Conservation (phyloP, 106 monocot species). For the Phalaenopsis equestris region DNA sequence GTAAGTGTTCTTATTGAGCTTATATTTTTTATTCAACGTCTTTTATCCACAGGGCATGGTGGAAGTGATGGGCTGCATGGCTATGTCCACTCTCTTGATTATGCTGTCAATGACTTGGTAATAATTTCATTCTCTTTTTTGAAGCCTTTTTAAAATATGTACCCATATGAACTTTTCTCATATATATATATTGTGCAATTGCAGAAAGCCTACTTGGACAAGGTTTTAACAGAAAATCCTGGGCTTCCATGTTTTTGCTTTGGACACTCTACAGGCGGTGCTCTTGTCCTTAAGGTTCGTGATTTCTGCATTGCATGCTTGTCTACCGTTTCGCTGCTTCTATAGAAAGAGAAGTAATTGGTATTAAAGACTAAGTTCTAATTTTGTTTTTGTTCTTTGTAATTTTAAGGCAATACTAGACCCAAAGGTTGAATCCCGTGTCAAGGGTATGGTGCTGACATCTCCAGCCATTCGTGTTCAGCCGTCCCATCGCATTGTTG, state of each 20-base stretch:
- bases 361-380: not conserved
- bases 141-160: not conserved
- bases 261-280: slow-evolving; percentile 87
- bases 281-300: slow-evolving; percentile 72
- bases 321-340: not conserved
- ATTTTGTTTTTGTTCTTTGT: not conserved
- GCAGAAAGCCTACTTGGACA: slow-evolving; percentile 69
- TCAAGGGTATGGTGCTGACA: slow-evolving; percentile 66
- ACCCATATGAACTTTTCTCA: not conserved
- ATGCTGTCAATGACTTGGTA: slow-evolving; percentile 89
- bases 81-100: slow-evolving; percentile 88
- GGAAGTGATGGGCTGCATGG: slow-evolving; percentile 96
- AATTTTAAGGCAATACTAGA: slow-evolving; percentile 51
- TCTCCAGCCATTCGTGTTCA: slow-evolving; percentile 82
- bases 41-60: slow-evolving; percentile 62
- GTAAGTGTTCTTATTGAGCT: not conserved
- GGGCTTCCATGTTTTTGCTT: slow-evolving; percentile 76
- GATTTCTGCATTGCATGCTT: not conserved
- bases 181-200: not conserved
- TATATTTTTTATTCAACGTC: not conserved
- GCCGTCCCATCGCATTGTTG: slow-evolving; percentile 66
- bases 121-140: not conserved
- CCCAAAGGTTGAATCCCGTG: slow-evolving; percentile 39
- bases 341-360: not conserved
- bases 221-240: slow-evolving; percentile 54